Evolutionary conservation across 768 basidiomycete species (phyloP), one percentile per base, ranked within the genome.

Genomic region (Coprinellus aureogranulatus): DNA sequence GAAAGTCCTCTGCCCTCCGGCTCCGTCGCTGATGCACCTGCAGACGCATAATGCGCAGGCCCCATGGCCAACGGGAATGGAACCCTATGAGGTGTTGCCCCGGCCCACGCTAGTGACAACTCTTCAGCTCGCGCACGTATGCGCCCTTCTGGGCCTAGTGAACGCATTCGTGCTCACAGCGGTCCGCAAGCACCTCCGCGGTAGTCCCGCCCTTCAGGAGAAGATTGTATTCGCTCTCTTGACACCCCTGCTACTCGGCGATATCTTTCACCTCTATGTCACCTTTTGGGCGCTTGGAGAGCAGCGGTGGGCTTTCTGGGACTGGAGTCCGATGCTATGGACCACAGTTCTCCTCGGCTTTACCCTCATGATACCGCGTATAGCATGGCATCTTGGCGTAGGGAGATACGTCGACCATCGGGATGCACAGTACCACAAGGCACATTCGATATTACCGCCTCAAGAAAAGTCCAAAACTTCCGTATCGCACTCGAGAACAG

Each of bases 261-360:
- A 92, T 66, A 61, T 88, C 26, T 61, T 83, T 14, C 90, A 92
- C 64, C 67, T 90, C 52, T 78, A 72, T 50, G 68, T 91, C 46
- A 90, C 90, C 0, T 64, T 90, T 5, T 91, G 87, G 87, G 88
- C 87, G 0, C 70, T 90, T 23, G 89, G 88, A n/a, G 87, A 89
- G 39, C 74, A 82, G 54, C 76, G 79, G 59, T 90, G 87, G 85
- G 70, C 82, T 51, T 61, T 89, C 20, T 64, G 68, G 42, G 77
- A 73, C 25, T 91, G 89, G 89, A 83, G 75, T 60, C 81, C 84
- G 0, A 86, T 88, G 81, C 67, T 90, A 20, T 88, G 87, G 84
- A 74, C 80, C 4, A 90, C 88, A 0, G 65, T 90, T 18, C 47
- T 85, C 16, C 65, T 87, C 12, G 89, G 89, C 0, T 61, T 89